Base-by-base conservation (phyloP, 345 rosid genomes). In the Xanthoceras sorbifolium region DNA sequence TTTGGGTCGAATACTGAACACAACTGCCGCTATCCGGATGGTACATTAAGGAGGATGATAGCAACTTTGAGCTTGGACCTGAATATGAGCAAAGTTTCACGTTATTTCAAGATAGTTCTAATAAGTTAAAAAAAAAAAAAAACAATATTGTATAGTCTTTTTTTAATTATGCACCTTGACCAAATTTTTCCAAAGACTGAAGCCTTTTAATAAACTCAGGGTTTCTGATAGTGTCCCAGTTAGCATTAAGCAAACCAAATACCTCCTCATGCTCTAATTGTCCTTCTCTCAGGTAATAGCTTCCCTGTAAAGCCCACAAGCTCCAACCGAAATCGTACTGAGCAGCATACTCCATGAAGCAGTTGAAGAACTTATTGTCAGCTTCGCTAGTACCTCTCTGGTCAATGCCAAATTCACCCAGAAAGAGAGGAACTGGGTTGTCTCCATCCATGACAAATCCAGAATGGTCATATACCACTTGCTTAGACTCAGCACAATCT, bases 401-500 rank as follows among this genome's bases (percentile, higher is more conserved):
- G 59, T 87, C 85, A 32, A 80, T 67, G 54, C 90, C 90, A 9
- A 85, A 80, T 80, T 87, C 90, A 15, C 89, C 73, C 61, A 86
- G 60, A 18, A 87, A 73, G 67, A 87, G 68, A 1, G 90, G 90
- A 64, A 67, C 78, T 0, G 80, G 59, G 26, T 6, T 10, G 14
- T 69, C 20, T 7, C 77, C 64, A 28, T 20, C 25, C 0, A 44
- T 26, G 28, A 82, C 61, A 65, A 75, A 80, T 26, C 71, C 71
- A 1, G 23, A 32, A 18, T 57, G 44, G 26, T 74, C 67, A 3
- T 54, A 50, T 40, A 82, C 55, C 18, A 42, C 44, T 42, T 40
- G 48, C 8, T 26, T 22, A 0, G 40, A 38, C 12, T 52, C 3
- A 23, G 80, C 84, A 52, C 89, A 84, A n/a, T 77, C 78, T 34